These are phyloP conservation scores for Pseudevernia furfuracea DNA, from an alignment of 495 filamentous ascomycete species.

Conservation along the genomic window DNA sequence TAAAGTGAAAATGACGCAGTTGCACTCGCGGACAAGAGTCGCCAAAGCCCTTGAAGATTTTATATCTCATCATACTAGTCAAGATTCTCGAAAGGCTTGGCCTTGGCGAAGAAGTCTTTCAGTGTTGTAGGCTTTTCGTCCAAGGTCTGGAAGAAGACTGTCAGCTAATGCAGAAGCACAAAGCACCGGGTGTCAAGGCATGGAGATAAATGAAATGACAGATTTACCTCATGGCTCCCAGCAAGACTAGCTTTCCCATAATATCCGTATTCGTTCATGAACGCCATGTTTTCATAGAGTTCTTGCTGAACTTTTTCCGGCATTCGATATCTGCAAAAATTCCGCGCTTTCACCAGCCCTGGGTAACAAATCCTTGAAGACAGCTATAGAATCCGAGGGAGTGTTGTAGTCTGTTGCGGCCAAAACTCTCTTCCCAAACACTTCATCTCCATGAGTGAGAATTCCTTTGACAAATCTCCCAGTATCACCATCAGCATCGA, in stretches of 20 bases:
- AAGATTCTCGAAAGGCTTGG: conserved; percentile 16
- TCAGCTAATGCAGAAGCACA: neutral
- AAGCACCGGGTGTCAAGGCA: neutral
- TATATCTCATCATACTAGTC: neutral
- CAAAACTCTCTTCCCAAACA: conserved; percentile 26
- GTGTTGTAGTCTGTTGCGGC: conserved; percentile 48
- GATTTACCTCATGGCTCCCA: conserved; percentile 16
- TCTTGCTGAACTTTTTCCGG: conserved; percentile 41
- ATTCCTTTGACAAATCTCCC: conserved; percentile 51
- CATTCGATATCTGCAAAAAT: conserved; percentile 37
- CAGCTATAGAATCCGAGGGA: conserved; percentile 38
- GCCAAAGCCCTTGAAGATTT: too few species aligned
- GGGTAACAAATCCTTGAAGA: conserved; percentile 42
- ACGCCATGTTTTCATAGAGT: conserved; percentile 47
- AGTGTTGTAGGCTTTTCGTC: conserved; percentile 25
- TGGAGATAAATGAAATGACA: neutral
- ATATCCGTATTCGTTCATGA: conserved; percentile 45
- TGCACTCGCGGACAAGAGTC: too few species aligned
- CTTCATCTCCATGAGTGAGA: conserved; percentile 21
- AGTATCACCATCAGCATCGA: conserved; percentile 45
- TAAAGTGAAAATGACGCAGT: neutral
- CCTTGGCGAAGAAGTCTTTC: conserved; percentile 20
- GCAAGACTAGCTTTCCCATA: conserved; percentile 36
- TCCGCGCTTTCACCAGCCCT: conserved; percentile 42
- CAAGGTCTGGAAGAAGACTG: conserved; percentile 13